A percentile compares a stretch with the other conserved stretches of the same genome.
Conservation (phyloP, 768 basidiomycete species). For the Nidula microcarpa region DNA sequence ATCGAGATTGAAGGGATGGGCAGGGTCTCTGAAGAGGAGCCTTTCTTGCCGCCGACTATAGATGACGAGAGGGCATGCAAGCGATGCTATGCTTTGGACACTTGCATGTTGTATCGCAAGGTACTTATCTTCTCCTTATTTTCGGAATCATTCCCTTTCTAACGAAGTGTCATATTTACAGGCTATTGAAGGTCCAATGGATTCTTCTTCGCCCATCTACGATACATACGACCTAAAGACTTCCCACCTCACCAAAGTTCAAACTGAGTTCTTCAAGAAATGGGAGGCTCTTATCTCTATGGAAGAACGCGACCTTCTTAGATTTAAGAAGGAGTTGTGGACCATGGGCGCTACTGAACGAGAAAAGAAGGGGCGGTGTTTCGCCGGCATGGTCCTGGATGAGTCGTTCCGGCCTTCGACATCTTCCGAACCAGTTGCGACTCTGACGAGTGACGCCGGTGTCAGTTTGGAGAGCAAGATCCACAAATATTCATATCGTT, state of each 20-base stretch:
- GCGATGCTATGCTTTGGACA: slow-evolving; percentile 77
- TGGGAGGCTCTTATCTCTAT: slow-evolving; percentile 85
- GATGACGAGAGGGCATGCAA: slow-evolving; percentile 79
- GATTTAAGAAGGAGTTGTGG: slow-evolving; percentile 93
- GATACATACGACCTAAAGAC: slow-evolving; percentile 78
- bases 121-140: slow-evolving; percentile 28
- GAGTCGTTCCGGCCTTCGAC: slow-evolving; percentile 24
- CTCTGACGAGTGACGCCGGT: slow-evolving; percentile 5
- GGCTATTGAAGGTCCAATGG: slow-evolving; percentile 67
- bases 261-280: slow-evolving; percentile 77
- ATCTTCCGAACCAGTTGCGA: slow-evolving; percentile 6
- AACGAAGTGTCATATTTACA: slow-evolving; percentile 15
- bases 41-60: slow-evolving; percentile 84
- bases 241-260: slow-evolving; percentile 65
- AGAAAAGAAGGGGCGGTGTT: slow-evolving; percentile 81
- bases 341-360: slow-evolving; percentile 80
- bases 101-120: slow-evolving; percentile 94
- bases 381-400: slow-evolving; percentile 75
- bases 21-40: slow-evolving; percentile 26
- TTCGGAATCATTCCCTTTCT: not conserved
- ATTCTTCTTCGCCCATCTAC: slow-evolving; percentile 49
- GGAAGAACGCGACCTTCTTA: slow-evolving; percentile 84
- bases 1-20: slow-evolving; percentile 4
- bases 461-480: slow-evolving; percentile 47
- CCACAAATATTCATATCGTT: slow-evolving; percentile 77